These are phyloP conservation scores for Debaryomycetaceae sp. DNA, from an alignment of 1,139 yeast species.

Conservation along the genomic window DNA sequence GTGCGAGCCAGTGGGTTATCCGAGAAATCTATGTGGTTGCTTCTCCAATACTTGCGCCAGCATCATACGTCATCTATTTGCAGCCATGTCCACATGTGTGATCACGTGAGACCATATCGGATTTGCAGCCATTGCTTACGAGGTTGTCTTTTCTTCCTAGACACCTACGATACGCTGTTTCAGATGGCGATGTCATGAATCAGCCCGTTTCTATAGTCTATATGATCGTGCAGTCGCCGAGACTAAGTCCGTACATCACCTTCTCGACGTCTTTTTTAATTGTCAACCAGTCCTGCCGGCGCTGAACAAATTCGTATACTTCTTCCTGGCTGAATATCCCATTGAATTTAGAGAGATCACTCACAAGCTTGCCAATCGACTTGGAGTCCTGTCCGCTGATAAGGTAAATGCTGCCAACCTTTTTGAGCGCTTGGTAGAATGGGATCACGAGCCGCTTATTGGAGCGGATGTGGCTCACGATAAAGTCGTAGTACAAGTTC, in stretches of 20 bases:
- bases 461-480: slow-evolving; percentile 50
- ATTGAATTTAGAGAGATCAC: slow-evolving; percentile 80
- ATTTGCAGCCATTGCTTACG: too few species aligned
- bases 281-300: slow-evolving; percentile 80
- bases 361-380: slow-evolving; percentile 77
- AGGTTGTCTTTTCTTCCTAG: too few species aligned
- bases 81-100: too few species aligned
- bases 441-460: slow-evolving; percentile 69
- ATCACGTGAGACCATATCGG: too few species aligned
- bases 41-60: too few species aligned
- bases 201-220: slow-evolving; percentile 14
- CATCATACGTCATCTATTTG: too few species aligned
- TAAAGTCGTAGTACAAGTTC: slow-evolving; percentile 71
- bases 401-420: slow-evolving; percentile 76
- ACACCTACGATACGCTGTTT: neutral
- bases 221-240: slow-evolving; percentile 56
- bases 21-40: too few species aligned
- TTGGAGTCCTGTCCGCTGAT: slow-evolving; percentile 75
- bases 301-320: slow-evolving; percentile 83
- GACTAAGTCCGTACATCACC: slow-evolving; percentile 88
- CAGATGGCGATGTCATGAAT: neutral
- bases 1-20: too few species aligned
- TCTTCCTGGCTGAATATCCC: slow-evolving; percentile 93
- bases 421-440: slow-evolving; percentile 75
- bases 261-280: slow-evolving; percentile 82